Evolutionary conservation across 139 green algal species (phyloP).

Genomic region (Chlamydomonas eustigma): DNA sequence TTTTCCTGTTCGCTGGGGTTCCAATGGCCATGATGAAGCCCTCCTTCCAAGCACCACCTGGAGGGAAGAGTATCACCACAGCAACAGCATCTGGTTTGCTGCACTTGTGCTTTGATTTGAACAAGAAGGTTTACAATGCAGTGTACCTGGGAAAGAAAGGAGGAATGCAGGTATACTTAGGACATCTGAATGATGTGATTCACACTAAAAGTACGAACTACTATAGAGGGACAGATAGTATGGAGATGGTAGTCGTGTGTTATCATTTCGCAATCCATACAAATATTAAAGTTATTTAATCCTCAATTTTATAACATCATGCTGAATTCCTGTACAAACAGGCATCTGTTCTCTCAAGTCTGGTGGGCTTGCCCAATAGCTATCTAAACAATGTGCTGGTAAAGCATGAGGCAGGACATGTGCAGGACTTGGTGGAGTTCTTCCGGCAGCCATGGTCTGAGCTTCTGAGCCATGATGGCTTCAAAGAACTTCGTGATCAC

Average conservation of each 20-base stretch:
- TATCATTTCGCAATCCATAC: too few relatives aligned
- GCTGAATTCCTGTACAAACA: too few relatives aligned
- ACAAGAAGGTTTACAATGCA: not conserved
- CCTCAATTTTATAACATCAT: too few relatives aligned
- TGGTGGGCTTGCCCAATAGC: slow-evolving; percentile 41
- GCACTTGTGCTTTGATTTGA: slow-evolving; percentile 24
- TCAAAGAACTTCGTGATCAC: slow-evolving; percentile 27
- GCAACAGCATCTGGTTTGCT: slow-evolving; percentile 26
- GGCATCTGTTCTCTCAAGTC: slow-evolving; percentile 22
- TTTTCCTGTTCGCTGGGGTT: slow-evolving; percentile 40
- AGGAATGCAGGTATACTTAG: not conserved
- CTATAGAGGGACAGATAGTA: too few relatives aligned
- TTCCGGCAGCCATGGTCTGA: slow-evolving; percentile 40
- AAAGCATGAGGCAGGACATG: slow-evolving; percentile 4
- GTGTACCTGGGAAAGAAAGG: slow-evolving; percentile 10
- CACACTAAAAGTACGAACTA: too few relatives aligned
- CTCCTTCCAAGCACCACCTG: slow-evolving; percentile 19
- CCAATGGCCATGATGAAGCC: slow-evolving; percentile 28
- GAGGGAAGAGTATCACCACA: slow-evolving; percentile 27
- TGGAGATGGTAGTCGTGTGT: too few relatives aligned
- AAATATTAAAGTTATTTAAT: too few relatives aligned
- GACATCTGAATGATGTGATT: too few relatives aligned
- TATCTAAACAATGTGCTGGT: slow-evolving; percentile 34
- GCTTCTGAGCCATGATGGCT: slow-evolving; percentile 49
- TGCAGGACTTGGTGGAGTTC: slow-evolving; percentile 30